Base-by-base conservation (phyloP, 2,329 filamentous ascomycete genomes). In the Cladosporium sp. region DNA sequence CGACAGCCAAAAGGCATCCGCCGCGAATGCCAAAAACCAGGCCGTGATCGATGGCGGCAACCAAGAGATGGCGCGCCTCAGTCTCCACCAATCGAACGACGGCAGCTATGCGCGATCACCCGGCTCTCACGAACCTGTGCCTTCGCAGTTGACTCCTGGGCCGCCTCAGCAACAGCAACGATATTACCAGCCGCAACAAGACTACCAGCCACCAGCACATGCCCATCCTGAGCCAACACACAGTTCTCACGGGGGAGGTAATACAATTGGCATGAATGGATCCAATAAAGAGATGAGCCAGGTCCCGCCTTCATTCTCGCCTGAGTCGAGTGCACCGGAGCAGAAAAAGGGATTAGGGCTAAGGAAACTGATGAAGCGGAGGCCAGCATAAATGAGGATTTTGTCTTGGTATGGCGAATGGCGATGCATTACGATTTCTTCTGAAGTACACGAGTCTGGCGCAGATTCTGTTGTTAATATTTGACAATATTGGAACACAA, bases 1-100 rank as follows among this genome's bases (percentile, higher is more conserved):
- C n/a, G 59, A 65, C 54, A 45, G 61, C n/a, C 54, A 63, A 22
- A 66, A 65, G 46, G 58, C 58, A 3, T 58, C 60, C 2, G 59
- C 58, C 2, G 60, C 56, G 2, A 58, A 61, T 9, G 59, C 58
- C 11, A 66, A 66, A 51, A 67, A 67, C 32, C 56, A 59, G 14
- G 55, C 55, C 8, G 60, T 57, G 1, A 43, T 67, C n/a, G 55
- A 62, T 8, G 41, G 52, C 4, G 65, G 65, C 9, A 53, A 61
- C 22, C 41, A 44, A 2, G 64, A 67, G 43, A 63, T 66, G 56
- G 38, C 37, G 5, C 42, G 28, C 33, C 22, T 52, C 14, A 43
- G 10, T 37, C 34, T 35, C 10, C 46, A 32, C 9, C 45, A 35
- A 14, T 43, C 41, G 11, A 19, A 50, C 9, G 19, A 43, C 8